Percentiles rank a stretch among this genome's conserved stretches.
Conservation (phyloP, 495 filamentous ascomycete species). For the Massariosphaeria phaeospora region DNA sequence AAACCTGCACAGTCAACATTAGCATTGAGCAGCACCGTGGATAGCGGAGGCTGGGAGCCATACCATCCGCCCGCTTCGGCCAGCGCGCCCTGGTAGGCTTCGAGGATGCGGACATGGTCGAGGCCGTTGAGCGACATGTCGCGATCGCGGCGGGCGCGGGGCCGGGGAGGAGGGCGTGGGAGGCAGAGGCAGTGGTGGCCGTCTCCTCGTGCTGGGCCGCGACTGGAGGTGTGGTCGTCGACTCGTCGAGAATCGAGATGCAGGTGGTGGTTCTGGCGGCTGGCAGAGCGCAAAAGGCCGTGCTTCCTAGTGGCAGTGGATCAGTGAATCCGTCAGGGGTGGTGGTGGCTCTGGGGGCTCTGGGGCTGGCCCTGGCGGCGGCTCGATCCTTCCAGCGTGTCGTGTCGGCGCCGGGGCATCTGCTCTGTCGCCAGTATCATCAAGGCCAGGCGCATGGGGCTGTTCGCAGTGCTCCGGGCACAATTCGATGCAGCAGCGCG, state of each 20-base stretch:
- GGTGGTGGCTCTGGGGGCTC: no score
- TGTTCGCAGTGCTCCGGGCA: slow-evolving; percentile 10
- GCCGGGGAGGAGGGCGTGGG: no score
- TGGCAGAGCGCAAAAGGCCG: no score
- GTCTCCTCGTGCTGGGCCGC: background rate
- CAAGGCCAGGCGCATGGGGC: background rate
- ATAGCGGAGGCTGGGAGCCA: slow-evolving; percentile 40
- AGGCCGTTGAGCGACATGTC: slow-evolving; percentile 99
- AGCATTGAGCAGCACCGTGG: slow-evolving; percentile 3
- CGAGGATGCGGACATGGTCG: slow-evolving; percentile 72
- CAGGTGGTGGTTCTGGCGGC: no score
- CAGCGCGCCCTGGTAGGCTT: slow-evolving; percentile 75
- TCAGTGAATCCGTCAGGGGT: no score
- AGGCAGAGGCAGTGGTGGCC: background rate
- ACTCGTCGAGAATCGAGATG: background rate
- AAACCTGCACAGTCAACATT: slow-evolving; percentile 57
- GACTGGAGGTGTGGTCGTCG: background rate
- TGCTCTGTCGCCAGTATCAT: no score
- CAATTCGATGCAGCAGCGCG: background rate
- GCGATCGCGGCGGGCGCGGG: background rate
- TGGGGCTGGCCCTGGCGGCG: no score
- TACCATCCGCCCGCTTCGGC: slow-evolving; percentile 93
- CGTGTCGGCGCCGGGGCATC: no score
- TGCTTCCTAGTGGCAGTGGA: no score
- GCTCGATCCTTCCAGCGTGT: no score